These are phyloP conservation scores for Trichoderma orchidacearum DNA, from an alignment of 495 filamentous ascomycete genomes.

Conservation along the genomic window DNA sequence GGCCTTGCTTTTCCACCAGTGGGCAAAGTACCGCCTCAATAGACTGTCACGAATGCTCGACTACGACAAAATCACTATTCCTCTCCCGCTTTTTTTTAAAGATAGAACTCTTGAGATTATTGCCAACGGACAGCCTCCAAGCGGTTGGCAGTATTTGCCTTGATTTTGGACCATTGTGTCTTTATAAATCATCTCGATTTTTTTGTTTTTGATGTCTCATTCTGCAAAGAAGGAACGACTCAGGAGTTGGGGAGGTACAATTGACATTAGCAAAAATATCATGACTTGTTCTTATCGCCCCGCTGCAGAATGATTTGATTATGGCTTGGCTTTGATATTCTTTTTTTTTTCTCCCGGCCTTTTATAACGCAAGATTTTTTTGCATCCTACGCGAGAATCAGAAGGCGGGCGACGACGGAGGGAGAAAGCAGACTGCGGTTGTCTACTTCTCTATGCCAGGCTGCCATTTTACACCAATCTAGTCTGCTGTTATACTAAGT, in stretches of 20 bases:
- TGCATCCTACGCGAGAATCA: background rate
- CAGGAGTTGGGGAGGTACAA: slow-evolving; percentile 3
- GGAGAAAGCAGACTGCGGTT: background rate
- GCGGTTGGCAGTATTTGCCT: background rate
- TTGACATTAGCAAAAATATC: background rate
- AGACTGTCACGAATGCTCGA: background rate
- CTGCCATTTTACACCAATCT: too few relatives aligned
- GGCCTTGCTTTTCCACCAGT: background rate
- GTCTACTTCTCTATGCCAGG: background rate
- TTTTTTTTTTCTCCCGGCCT: background rate
- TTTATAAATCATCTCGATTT: background rate
- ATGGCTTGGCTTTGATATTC: background rate
- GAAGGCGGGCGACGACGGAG: too few relatives aligned
- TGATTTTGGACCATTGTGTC: background rate
- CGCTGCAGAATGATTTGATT: too few relatives aligned
- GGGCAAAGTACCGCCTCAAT: background rate
- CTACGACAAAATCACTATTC: background rate
- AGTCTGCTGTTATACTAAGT: too few relatives aligned
- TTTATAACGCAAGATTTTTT: background rate
- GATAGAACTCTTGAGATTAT: background rate
- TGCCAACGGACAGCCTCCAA: background rate
- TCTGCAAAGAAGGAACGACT: background rate
- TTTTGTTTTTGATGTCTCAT: background rate
- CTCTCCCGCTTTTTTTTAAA: background rate
- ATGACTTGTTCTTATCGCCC: background rate